Percentiles rank a stretch among this genome's conserved stretches.
Conservation (phyloP, 148 eudicot genomes). For the Chenopodium berlandieri region DNA sequence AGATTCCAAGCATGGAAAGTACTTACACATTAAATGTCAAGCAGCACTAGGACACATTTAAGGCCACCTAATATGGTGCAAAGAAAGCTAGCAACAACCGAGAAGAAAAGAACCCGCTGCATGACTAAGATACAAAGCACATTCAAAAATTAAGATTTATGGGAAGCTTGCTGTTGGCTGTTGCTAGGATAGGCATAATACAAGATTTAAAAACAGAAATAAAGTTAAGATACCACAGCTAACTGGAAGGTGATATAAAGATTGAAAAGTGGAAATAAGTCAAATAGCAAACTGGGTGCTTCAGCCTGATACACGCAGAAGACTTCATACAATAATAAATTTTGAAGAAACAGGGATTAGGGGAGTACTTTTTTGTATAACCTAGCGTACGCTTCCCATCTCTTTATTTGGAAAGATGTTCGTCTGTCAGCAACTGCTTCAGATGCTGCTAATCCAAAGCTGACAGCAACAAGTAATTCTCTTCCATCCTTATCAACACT, state of each 20-base stretch:
- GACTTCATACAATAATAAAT: neutral
- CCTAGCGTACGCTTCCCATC: conserved; percentile 95
- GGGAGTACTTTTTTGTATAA: conserved; percentile 71
- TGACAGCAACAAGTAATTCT: conserved; percentile 90
- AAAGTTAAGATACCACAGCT: neutral
- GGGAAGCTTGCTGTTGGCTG: neutral
- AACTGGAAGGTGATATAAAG: neutral
- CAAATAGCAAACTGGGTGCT: neutral
- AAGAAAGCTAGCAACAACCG: neutral
- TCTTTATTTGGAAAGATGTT: conserved; percentile 60
- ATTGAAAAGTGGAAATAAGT: neutral
- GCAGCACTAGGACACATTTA: neutral
- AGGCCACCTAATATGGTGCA: neutral
- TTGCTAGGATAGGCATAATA: neutral
- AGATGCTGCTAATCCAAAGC: conserved; percentile 78
- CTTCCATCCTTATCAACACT: conserved; percentile 80
- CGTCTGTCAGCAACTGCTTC: conserved; percentile 91
- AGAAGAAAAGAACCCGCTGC: neutral
- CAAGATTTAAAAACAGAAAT: too few relatives aligned
- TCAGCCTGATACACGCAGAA: neutral
- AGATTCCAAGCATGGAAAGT: neutral
- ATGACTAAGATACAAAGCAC: neutral
- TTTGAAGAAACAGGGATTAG: neutral
- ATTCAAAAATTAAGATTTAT: too few relatives aligned
- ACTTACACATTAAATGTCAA: neutral